Evolutionary conservation across 306 rosid species (phyloP).

Genomic region (Medicago arabica): DNA sequence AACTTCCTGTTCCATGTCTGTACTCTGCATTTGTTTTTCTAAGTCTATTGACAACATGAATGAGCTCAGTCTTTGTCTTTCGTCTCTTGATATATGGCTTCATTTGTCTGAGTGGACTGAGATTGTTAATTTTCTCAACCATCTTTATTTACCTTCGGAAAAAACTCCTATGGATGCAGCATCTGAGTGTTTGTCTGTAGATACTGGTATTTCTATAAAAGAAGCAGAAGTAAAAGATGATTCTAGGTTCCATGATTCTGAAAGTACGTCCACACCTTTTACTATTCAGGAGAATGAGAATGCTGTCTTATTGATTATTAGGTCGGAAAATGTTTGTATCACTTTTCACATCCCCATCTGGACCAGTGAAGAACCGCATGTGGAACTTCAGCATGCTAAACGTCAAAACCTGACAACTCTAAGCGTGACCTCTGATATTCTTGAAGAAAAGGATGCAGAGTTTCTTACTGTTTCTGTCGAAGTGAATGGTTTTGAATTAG

Average conservation of each 20-base stretch:
- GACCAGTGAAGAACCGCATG: slow-evolving; percentile 47
- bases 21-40: slow-evolving; percentile 60
- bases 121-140: slow-evolving; percentile 56
- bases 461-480: slow-evolving; percentile 55
- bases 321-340: slow-evolving; percentile 56
- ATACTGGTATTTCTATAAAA: slow-evolving; percentile 42
- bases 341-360: slow-evolving; percentile 72
- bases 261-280: slow-evolving; percentile 41
- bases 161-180: slow-evolving; percentile 39
- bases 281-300: slow-evolving; percentile 51
- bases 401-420: slow-evolving; percentile 43
- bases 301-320: slow-evolving; percentile 44
- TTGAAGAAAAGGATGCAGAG: slow-evolving; percentile 54
- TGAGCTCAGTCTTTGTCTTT: slow-evolving; percentile 64
- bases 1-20: slow-evolving; percentile 47
- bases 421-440: slow-evolving; percentile 46
- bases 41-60: slow-evolving; percentile 53
- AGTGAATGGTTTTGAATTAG: slow-evolving; percentile 58
- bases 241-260: slow-evolving; percentile 45
- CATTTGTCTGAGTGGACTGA: slow-evolving; percentile 72
- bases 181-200: slow-evolving; percentile 38
- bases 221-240: slow-evolving; percentile 36
- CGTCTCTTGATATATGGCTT: slow-evolving; percentile 81
- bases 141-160: slow-evolving; percentile 46
- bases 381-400: slow-evolving; percentile 50